Evolutionary conservation across 2,329 filamentous ascomycete genomes (phyloP).

Genomic region (Colletotrichum brevisporum): DNA sequence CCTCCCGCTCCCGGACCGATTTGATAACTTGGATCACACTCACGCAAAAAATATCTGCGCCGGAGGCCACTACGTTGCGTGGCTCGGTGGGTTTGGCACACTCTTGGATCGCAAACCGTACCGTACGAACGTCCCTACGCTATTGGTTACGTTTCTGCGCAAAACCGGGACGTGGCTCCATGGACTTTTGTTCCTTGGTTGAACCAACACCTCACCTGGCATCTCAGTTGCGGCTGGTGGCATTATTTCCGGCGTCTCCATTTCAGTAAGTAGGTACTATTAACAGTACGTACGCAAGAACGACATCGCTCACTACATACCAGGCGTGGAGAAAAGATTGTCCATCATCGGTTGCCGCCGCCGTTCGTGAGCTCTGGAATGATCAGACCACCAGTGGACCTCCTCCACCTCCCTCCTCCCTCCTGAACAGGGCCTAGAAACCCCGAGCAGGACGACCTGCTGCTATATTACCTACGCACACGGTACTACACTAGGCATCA

Average conservation of each 20-base stretch:
- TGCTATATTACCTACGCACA: neutral
- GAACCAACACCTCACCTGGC: too few species aligned
- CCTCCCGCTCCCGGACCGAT: too few species aligned
- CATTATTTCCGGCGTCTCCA: neutral
- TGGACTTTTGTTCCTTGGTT: neutral
- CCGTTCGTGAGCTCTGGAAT: neutral
- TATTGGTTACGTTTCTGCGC: neutral
- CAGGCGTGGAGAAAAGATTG: neutral
- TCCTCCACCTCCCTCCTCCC: too few species aligned
- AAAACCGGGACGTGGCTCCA: neutral
- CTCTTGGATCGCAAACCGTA: too few species aligned
- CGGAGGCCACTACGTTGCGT: too few species aligned
- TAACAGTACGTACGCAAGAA: neutral
- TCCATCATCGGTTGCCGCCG: neutral
- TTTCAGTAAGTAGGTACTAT: too few species aligned
- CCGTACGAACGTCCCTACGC: neutral
- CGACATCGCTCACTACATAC: neutral
- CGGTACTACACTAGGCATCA: constrained; percentile 3
- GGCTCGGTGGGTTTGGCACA: too few species aligned
- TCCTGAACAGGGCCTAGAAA: too few species aligned
- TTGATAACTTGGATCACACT: too few species aligned
- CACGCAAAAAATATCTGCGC: too few species aligned
- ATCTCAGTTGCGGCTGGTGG: neutral
- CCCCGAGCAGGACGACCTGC: too few species aligned
- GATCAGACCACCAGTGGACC: constrained; percentile 19